These are phyloP conservation scores for Apiotrichum gracile DNA, from an alignment of 1,284 basidiomycete species.

Conservation along the genomic window DNA sequence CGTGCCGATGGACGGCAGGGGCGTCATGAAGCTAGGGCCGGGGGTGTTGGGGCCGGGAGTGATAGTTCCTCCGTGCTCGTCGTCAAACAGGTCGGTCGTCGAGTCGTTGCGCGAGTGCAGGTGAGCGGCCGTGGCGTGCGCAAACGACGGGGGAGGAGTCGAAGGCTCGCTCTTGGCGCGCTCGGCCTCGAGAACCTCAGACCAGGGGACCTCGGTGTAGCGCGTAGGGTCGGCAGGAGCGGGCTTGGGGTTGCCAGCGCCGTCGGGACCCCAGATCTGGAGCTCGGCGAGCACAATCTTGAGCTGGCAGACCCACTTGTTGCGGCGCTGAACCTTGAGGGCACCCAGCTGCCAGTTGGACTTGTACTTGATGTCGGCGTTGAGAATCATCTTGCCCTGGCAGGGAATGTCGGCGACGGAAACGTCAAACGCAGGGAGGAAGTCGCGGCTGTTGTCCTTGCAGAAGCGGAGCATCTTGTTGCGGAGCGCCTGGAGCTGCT, in stretches of 20 bases:
- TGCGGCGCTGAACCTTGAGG: constrained; percentile 65
- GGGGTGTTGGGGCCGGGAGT: constrained; percentile 7
- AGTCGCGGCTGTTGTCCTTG: constrained; percentile 64
- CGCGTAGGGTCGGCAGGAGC: constrained; percentile 52
- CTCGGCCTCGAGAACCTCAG: constrained; percentile 53
- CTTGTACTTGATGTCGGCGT: constrained; percentile 77
- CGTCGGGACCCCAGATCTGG: constrained; percentile 68
- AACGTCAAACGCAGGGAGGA: constrained; percentile 63
- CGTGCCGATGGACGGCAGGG: too few species aligned
- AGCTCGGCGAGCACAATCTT: constrained; percentile 64
- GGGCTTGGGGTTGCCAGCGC: constrained; percentile 56
- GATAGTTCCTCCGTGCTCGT: constrained; percentile 15
- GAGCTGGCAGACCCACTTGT: constrained; percentile 86
- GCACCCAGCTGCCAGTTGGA: constrained; percentile 79
- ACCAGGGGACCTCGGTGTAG: constrained; percentile 69
- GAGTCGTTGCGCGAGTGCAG: constrained; percentile 39
- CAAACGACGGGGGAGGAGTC: constrained; percentile 42
- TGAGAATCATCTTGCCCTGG: constrained; percentile 71
- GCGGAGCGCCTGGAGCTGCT: constrained; percentile 72
- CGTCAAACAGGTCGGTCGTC: constrained; percentile 34
- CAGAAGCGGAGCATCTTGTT: constrained; percentile 77
- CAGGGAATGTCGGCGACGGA: constrained; percentile 64
- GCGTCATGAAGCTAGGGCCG: neutral
- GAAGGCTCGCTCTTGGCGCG: constrained; percentile 11
- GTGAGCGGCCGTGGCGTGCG: constrained; percentile 30